phyloP scores from a whole-genome alignment of 2,329 filamentous ascomycete species.

The Sporothrix humicola region DNA sequence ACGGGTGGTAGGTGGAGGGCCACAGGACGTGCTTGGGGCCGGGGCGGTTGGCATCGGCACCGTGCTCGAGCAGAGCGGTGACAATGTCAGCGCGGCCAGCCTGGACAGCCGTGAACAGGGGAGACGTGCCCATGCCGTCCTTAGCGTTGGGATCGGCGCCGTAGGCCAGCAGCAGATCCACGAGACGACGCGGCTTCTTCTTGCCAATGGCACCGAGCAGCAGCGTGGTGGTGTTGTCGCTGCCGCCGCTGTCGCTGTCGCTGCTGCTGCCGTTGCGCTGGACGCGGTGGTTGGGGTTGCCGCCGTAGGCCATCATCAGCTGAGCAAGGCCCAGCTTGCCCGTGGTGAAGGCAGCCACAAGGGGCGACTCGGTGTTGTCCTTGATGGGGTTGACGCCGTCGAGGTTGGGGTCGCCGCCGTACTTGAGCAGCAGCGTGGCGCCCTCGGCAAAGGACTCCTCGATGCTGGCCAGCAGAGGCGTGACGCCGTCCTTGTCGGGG shows the following conservation, averaged over 20 bases:
- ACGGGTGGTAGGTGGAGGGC: slow-evolving; percentile 65
- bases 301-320: slow-evolving; percentile 66
- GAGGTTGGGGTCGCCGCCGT: slow-evolving; percentile 65
- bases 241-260: slow-evolving; percentile 34
- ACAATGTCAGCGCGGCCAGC: slow-evolving; percentile 63
- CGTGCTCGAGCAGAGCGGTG: slow-evolving; percentile 56
- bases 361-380: slow-evolving; percentile 55
- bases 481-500: slow-evolving; percentile 54
- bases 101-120: slow-evolving; percentile 67
- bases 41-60: slow-evolving; percentile 70
- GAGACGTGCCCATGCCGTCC: slow-evolving; percentile 65
- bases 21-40: slow-evolving; percentile 72
- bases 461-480: slow-evolving; percentile 58
- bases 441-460: slow-evolving; percentile 62
- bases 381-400: slow-evolving; percentile 52
- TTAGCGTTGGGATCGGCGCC: slow-evolving; percentile 64
- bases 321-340: slow-evolving; percentile 63
- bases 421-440: slow-evolving; percentile 66
- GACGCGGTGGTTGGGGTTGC: slow-evolving; percentile 60
- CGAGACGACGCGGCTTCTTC: slow-evolving; percentile 58
- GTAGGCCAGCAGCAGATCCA: slow-evolving; percentile 65
- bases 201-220: slow-evolving; percentile 66
- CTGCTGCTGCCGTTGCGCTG: slow-evolving; percentile 39
- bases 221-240: slow-evolving; percentile 61
- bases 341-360: slow-evolving; percentile 57